Evolutionary conservation across 345 rosid genomes (phyloP), one percentile per base, ranked within the genome.

Genomic region (Arabidopsis suecica): DNA sequence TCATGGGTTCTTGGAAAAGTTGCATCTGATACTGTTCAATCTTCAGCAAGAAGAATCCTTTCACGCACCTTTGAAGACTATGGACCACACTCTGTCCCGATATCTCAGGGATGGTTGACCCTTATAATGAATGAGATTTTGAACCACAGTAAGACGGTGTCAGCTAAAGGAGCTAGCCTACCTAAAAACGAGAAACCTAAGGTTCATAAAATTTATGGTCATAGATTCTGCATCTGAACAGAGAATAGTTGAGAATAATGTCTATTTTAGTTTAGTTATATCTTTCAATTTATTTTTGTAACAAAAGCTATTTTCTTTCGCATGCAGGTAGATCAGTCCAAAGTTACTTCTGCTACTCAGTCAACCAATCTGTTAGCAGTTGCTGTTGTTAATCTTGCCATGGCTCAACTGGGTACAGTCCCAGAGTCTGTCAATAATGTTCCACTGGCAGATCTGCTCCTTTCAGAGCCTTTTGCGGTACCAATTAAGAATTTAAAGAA

Each of bases 31-130:
- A 81, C 81, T 13, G 81, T 86, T 32, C 84, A 83, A 23, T 86
- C 89, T 69, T 92, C 99, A 32, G 96, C 93, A 30, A 84, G 81
- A 75, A 87, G 80, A 80, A 87, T 92, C 62, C 96, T 95, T 74
- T 85, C 99, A 41, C 77, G 84, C 82, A 85, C 91, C 78, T 91
- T 95, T 75, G 96, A 90, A 76, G 87, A 83, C 60, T 80, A 92
- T 40, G 97, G 93, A 32, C 90, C 97, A 59, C 84, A 62, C 65
- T 84, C 97, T 63, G 59, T 92, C 50, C 90, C 90, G 20, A 82
- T 95, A 82, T 95, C 99, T 72, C 99, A 92, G 81, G 97, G 93
- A 79, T 95, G 99, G 97, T 82, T 95, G 77, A 87, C 96, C 74
- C 78, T 89, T 77, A 61, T 92, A 69, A 81, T 95, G 62, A 81